Conservation (phyloP, 805 yeast species). For the Myxozyma vanderwaltii region DNA sequence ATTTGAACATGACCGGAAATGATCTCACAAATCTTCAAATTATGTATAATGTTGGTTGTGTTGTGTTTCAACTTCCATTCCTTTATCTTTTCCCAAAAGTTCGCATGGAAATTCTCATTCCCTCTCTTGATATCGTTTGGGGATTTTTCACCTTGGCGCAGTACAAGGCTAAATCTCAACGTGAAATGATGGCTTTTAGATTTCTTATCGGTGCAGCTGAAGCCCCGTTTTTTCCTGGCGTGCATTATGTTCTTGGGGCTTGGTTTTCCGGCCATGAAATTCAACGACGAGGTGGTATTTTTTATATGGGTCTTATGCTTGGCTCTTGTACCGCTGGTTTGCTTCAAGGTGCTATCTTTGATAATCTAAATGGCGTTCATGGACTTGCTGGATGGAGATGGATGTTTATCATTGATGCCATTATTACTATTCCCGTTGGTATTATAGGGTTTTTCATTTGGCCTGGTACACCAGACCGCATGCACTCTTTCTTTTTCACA, state of each 20-base stretch:
- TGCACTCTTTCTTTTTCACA: conserved; percentile 55
- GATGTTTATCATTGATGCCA: conserved; percentile 68
- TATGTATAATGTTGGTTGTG: conserved; percentile 60
- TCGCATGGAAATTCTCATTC: conserved; percentile 57
- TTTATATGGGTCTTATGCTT: conserved; percentile 63
- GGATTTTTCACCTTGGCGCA: conserved; percentile 62
- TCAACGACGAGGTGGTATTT: conserved; percentile 62
- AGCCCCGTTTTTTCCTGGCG: conserved; percentile 52
- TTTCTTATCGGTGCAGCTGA: conserved; percentile 72
- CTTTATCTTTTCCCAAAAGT: conserved; percentile 57
- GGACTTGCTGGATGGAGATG: conserved; percentile 72
- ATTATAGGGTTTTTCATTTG: conserved; percentile 55
- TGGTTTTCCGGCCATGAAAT: conserved; percentile 61
- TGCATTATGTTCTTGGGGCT: conserved; percentile 61
- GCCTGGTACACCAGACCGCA: conserved; percentile 67
- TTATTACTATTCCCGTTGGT: conserved; percentile 61
- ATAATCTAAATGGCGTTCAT: conserved; percentile 50
- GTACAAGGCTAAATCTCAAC: conserved; percentile 52
- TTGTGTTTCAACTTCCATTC: conserved; percentile 64
- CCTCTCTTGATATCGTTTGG: conserved; percentile 66
- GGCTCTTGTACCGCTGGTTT: conserved; percentile 66
- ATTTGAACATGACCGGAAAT: conserved; percentile 59
- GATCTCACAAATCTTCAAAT: conserved; percentile 62
- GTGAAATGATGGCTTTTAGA: conserved; percentile 60
- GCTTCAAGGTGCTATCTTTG: conserved; percentile 58